Percentiles rank a stretch among this genome's conserved stretches.
phyloP scores from a whole-genome alignment of 169 alveolate species.

The Theileria orientalis region DNA sequence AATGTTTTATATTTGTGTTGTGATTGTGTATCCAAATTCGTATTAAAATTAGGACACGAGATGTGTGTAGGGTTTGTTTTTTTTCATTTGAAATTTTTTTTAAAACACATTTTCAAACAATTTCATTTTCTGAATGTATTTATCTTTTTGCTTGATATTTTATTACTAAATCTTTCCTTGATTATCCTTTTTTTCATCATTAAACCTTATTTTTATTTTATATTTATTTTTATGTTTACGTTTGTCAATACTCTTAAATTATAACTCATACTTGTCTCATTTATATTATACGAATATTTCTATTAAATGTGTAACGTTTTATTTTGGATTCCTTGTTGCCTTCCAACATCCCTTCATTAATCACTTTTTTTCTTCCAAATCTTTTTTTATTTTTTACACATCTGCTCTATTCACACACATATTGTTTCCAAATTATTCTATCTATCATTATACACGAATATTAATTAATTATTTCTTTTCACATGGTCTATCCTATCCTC shows the following conservation, averaged over 20 bases:
- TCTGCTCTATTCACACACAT: neutral
- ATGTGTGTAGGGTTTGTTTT: slow-evolving; percentile 9
- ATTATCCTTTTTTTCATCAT: neutral
- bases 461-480: neutral
- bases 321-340: neutral
- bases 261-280: neutral
- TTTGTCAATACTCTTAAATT: neutral
- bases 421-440: neutral
- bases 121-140: neutral
- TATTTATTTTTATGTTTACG: no score
- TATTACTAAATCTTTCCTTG: neutral
- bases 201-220: neutral
- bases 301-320: neutral
- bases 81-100: neutral
- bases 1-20: neutral
- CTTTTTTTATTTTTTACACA: neutral
- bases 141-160: neutral
- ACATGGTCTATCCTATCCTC: slow-evolving; percentile 57
- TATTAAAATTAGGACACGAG: neutral
- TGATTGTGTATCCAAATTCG: neutral
- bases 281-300: neutral
- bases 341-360: neutral
- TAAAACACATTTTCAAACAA: neutral
- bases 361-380: neutral
- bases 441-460: neutral